phyloP scores from a whole-genome alignment of 805 yeast species.

The Lipomyces starkeyi region DNA sequence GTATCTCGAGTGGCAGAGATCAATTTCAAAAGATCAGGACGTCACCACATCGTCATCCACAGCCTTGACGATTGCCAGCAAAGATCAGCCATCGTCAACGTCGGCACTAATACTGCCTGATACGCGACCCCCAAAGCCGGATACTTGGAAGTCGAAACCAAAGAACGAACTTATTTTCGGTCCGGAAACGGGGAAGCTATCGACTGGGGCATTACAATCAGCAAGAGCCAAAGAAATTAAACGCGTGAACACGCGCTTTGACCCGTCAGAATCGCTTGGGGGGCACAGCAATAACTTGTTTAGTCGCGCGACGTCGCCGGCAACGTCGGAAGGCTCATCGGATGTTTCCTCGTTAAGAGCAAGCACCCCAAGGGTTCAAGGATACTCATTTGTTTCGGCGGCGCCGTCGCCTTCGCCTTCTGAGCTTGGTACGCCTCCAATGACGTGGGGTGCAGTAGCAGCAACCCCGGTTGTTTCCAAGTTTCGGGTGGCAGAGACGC shows the following conservation, averaged over 20 bases:
- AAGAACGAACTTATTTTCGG: constrained; percentile 27
- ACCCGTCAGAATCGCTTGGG: background rate
- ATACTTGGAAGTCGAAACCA: constrained; percentile 15
- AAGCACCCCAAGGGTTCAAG: constrained; percentile 25
- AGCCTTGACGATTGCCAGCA: background rate
- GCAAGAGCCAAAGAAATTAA: constrained; percentile 23
- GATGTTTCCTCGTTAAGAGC: background rate
- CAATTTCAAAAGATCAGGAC: background rate
- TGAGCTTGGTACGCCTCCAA: constrained; percentile 27
- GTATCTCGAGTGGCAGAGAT: constrained; percentile 12
- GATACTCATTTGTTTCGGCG: constrained; percentile 27
- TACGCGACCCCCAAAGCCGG: constrained; percentile 23
- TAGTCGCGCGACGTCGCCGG: background rate
- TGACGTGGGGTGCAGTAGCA: constrained; percentile 22
- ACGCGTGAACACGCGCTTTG: constrained; percentile 25
- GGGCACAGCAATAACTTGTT: background rate
- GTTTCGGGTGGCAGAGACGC: constrained; percentile 29
- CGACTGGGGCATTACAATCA: constrained; percentile 1
- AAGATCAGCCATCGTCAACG: constrained; percentile 3
- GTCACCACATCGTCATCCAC: background rate
- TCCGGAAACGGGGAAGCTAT: constrained; percentile 11
- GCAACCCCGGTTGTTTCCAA: constrained; percentile 15
- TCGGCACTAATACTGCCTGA: background rate
- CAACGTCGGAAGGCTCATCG: constrained; percentile 7
- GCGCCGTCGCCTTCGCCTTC: constrained; percentile 32